Conservation (phyloP, 2,329 filamentous ascomycete genomes). For the Colletotrichum camelliae region DNA sequence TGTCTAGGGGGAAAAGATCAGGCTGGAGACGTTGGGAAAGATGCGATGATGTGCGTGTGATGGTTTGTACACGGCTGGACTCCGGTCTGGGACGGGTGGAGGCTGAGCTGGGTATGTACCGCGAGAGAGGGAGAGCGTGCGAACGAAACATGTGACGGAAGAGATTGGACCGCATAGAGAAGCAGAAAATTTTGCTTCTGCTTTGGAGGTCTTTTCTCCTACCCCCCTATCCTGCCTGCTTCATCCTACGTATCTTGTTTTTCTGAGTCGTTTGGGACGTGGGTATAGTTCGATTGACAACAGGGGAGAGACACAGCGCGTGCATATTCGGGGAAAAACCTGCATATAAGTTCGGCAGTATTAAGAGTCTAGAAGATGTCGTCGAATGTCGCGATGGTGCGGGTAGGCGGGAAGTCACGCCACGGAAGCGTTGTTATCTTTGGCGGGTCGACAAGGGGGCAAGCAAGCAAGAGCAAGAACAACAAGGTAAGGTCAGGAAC, state of each 20-base stretch:
- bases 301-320: not conserved
- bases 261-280: not conserved
- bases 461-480: too few species aligned
- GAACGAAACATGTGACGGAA: not conserved
- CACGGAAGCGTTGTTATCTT: slow-evolving; percentile 1
- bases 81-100: not conserved
- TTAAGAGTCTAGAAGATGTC: not conserved
- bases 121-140: not conserved
- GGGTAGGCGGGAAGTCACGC: slow-evolving; percentile 3
- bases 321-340: not conserved
- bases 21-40: not conserved
- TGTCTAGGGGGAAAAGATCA: not conserved
- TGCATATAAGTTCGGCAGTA: not conserved
- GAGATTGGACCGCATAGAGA: not conserved
- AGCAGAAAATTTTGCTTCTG: not conserved
- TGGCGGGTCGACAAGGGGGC: not conserved
- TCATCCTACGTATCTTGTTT: not conserved
- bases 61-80: not conserved
- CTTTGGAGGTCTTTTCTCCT: not conserved
- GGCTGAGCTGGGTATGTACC: not conserved
- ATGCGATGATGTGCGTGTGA: not conserved
- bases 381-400: not conserved
- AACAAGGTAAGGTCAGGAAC: not conserved
- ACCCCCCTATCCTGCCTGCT: not conserved
- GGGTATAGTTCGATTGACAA: not conserved